Evolutionary conservation across 1,139 yeast species (phyloP), one percentile per base, ranked within the genome.

Genomic region (Blastobotrys capitulatus): DNA sequence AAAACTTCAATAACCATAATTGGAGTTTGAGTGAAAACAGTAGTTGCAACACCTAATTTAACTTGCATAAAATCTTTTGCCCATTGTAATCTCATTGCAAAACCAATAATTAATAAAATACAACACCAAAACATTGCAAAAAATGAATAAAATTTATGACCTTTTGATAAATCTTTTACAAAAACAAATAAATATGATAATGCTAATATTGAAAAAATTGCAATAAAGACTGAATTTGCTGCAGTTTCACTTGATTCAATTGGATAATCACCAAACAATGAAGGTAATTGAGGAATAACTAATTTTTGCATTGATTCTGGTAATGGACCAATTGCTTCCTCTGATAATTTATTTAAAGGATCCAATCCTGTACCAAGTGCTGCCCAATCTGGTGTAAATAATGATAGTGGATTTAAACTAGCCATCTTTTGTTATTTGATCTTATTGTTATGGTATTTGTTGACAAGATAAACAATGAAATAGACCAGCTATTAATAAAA

Each of bases 221-320:
- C 86, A 2, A 76, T 57, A 59, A 85, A 83, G 0, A 84, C 60
- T 1, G 79, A 77, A 48, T 78, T 68, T 4, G 90, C 92, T 0
- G 81, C 88, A 16, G 74, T 59, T 61, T 85, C 94, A n/a, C 58
- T 60, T 13, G 26, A 20, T 19, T 37, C 61, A 4, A 37, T 26
- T 2, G 92, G 89, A 62, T 83, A 85, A 35, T 77, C 80, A 12
- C 94, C 94, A 67, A 83, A 83, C 41, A 79, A 65, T 12, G 78
- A 75, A 47, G 75, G 76, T 57, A 82, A 79, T 9, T 58, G 44
- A 13, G 47, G 18, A 7, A 39, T 31, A n/a, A 49, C 39, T 15
- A 31, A 16, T 18, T 46, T 22, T 22, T 25, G 16, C 13, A 49
- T 34, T 13, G 40, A 25, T 12, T 38, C 37, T 19, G 52, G 52